Conservation (phyloP, 495 filamentous ascomycete genomes). For the Clavariopsis aquatica region DNA sequence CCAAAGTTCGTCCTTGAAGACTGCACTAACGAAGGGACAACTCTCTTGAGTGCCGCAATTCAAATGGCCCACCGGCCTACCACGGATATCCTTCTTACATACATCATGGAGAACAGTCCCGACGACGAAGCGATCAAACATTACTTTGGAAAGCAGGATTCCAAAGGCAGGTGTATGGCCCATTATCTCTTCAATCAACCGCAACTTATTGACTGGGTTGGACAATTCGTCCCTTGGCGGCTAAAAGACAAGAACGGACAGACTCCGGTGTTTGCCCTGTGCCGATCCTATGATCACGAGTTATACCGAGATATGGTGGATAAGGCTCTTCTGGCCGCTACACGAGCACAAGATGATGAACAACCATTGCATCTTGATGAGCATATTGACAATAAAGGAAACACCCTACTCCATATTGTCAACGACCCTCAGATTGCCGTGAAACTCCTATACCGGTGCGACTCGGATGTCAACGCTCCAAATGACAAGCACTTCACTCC, state of each 20-base stretch:
- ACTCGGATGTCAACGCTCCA: constrained; percentile 90
- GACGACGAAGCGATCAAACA: constrained; percentile 55
- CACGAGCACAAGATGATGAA: constrained; percentile 70
- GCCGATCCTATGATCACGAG: constrained; percentile 90
- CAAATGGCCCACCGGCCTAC: constrained; percentile 77
- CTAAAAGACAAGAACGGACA: constrained; percentile 94
- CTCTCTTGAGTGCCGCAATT: constrained; percentile 88
- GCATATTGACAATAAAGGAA: constrained; percentile 90
- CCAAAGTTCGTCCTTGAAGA: constrained; percentile 72
- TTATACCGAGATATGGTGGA: constrained; percentile 85
- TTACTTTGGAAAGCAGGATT: constrained; percentile 77
- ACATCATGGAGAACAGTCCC: constrained; percentile 55
- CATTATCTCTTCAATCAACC: constrained; percentile 98
- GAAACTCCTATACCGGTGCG: constrained; percentile 75
- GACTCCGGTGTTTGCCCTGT: constrained; percentile 92
- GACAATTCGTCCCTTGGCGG: constrained; percentile 79
- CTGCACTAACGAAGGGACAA: constrained; percentile 83
- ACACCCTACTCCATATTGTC: constrained; percentile 89
- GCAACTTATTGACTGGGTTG: constrained; percentile 71
- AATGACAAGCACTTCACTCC: constrained; percentile 96
- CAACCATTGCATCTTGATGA: constrained; percentile 85
- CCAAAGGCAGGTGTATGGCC: constrained; percentile 80
- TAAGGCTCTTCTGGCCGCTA: constrained; percentile 72
- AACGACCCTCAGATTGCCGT: constrained; percentile 77
- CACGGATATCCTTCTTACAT: constrained; percentile 73